A percentile compares a stretch with the other conserved stretches of the same genome.
phyloP scores from a whole-genome alignment of 208 protist genomes.

The Trypanosomatidae sp. region DNA sequence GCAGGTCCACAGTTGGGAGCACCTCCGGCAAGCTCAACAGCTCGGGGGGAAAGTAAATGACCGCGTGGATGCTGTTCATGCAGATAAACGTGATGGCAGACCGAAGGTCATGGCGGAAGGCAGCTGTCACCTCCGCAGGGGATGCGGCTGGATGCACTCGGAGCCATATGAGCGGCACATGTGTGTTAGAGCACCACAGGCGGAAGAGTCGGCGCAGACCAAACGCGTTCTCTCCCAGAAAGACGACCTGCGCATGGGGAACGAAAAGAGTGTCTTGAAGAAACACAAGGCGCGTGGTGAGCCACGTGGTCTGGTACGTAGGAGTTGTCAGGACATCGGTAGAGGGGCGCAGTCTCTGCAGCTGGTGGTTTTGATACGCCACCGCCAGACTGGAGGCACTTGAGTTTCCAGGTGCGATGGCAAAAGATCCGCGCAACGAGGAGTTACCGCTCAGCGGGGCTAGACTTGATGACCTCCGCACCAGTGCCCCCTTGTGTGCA shows the following conservation, averaged over 20 bases:
- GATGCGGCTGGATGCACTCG: conserved; percentile 25
- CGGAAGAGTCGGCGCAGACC: conserved; percentile 57
- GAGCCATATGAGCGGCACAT: conserved; percentile 55
- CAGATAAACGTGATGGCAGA: conserved; percentile 47
- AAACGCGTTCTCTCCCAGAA: conserved; percentile 51
- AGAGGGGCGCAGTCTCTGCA: not conserved
- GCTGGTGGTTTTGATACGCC: not conserved
- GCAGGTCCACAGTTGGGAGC: conserved; percentile 45
- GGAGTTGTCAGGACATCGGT: conserved; percentile 1
- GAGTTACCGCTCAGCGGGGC: conserved; percentile 7
- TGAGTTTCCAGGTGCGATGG: not conserved
- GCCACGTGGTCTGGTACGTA: conserved; percentile 67
- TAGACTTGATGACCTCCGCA: conserved; percentile 9
- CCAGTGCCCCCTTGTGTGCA: conserved; percentile 10
- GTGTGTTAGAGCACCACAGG: conserved; percentile 49
- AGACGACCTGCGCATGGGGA: conserved; percentile 39
- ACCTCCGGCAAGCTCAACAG: conserved; percentile 49
- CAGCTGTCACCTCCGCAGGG: conserved; percentile 11
- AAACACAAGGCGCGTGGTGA: conserved; percentile 29
- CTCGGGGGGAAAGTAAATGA: conserved; percentile 50
- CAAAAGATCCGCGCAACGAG: conserved; percentile 12
- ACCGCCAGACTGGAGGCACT: not conserved
- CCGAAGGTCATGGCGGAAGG: conserved; percentile 56
- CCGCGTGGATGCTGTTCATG: conserved; percentile 46
- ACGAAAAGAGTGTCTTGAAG: conserved; percentile 28